These are phyloP conservation scores for Talaromyces funiculosus DNA, from an alignment of 2,329 filamentous ascomycete genomes.

Conservation along the genomic window DNA sequence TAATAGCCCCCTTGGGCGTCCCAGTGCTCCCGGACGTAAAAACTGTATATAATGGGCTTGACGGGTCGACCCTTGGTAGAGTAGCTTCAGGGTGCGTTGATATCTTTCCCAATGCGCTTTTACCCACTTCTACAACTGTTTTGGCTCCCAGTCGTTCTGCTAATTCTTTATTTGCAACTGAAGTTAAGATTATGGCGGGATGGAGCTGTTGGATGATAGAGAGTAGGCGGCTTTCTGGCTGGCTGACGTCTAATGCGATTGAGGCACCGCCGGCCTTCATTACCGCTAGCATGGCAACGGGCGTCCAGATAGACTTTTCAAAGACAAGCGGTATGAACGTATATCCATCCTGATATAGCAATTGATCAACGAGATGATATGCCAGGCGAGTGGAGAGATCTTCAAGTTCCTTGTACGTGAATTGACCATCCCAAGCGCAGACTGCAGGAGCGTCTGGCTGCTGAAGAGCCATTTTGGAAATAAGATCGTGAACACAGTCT, in stretches of 20 bases:
- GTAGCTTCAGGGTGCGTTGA: no score
- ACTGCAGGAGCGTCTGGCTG: conserved; percentile 25
- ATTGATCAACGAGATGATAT: no score
- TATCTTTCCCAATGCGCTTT: no score
- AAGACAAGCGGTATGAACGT: conserved; percentile 22
- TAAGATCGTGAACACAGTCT: conserved; percentile 5
- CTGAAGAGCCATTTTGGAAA: not conserved
- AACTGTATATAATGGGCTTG: conserved; percentile 42
- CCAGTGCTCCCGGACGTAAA: conserved; percentile 50
- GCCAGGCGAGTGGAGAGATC: conserved; percentile 29
- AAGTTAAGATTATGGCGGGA: not conserved
- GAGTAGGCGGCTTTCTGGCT: not conserved
- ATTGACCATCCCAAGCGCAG: conserved; percentile 27
- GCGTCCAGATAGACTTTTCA: conserved; percentile 16
- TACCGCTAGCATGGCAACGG: conserved; percentile 13
- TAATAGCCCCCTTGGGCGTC: conserved; percentile 42
- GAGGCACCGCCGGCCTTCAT: conserved; percentile 16
- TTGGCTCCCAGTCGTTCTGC: no score
- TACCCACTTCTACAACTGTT: no score
- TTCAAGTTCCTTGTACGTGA: conserved; percentile 28
- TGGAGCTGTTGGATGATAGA: not conserved
- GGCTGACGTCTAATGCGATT: conserved; percentile 10
- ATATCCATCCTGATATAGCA: conserved; percentile 28
- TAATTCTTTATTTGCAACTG: not conserved
- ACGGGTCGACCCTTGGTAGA: not conserved